Conservation (phyloP, 805 yeast species). For the Grigorovia jiainica region DNA sequence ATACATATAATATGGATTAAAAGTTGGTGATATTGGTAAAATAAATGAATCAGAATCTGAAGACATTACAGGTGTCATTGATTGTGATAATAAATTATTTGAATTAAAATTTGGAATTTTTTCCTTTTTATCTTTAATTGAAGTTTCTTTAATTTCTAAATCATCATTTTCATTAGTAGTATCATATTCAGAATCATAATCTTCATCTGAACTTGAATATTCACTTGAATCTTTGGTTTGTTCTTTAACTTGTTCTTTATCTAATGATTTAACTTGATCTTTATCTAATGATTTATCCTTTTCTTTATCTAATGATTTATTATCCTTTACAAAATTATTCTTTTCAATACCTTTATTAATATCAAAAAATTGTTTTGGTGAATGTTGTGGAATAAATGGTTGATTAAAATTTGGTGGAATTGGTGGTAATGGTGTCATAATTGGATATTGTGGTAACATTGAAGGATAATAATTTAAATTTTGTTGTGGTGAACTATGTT, state of each 20-base stretch:
- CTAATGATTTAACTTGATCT: too few relatives aligned
- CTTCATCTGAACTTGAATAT: too few relatives aligned
- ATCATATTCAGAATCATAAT: too few relatives aligned
- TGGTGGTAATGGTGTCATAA: neutral
- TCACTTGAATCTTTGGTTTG: too few relatives aligned
- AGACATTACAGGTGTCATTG: neutral
- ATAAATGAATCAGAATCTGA: neutral
- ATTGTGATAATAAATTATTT: neutral
- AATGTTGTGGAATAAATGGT: neutral
- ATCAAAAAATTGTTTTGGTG: neutral
- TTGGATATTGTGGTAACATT: neutral
- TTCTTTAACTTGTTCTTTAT: too few relatives aligned
- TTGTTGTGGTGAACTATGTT: neutral
- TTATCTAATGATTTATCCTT: too few relatives aligned
- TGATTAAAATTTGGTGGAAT: neutral
- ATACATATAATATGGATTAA: neutral
- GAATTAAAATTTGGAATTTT: too few relatives aligned
- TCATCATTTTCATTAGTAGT: neutral
- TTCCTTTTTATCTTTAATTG: too few relatives aligned
- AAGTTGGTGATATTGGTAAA: neutral
- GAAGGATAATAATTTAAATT: neutral
- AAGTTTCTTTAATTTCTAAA: too few relatives aligned
- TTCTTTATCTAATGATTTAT: too few relatives aligned
- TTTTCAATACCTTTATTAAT: too few relatives aligned
- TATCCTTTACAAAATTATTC: too few relatives aligned